Base-by-base conservation (phyloP, 106 monocot species). In the Hemerocallis citrina region DNA sequence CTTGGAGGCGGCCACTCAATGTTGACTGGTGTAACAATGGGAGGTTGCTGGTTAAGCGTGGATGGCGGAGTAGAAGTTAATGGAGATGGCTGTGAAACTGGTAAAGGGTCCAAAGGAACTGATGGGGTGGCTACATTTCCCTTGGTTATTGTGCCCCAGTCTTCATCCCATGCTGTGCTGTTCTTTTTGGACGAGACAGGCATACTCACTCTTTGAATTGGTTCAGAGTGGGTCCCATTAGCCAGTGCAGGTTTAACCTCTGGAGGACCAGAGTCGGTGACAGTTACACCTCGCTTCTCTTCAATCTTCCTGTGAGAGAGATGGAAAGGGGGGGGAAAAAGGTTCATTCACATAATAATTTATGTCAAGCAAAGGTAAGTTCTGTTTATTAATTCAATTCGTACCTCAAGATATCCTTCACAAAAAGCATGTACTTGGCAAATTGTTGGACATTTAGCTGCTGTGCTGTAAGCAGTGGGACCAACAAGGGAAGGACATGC, bases 351-450 rank as follows among this genome's bases (percentile, higher is more conserved):
- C 36, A 46, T 60, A 16, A 14, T 7, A 24, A 4, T 21, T 29
- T 3, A 36, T 24, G 19, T 5, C 30, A 6, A 64, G 13, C 31
- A 20, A 56, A 10, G 9, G 14, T 0, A 40, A 15, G 15, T 10
- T n/a, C 14, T 66, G 11, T 56, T 32, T 39, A 39, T 1, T 57
- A 10, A 47, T 25, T 20, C 13, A 24, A n/a, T n/a, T n/a, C n/a
- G 33, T 87, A 96, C 96, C 91, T 98, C 33, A 91, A 46, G 21
- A 98, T 72, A 77, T 98, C 96, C 74, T 81, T 98, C 42, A 91
- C 68, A 70, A 98, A 98, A 21, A 98, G 79, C 74, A 98, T 98
- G 64, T 92, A 98, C 70, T 98, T 88, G 13, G 91, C 81, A 63
- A 98, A 98, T 75, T 98, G 96, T 55, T 98, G 91, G 30, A 91